Conservation (phyloP, 805 yeast genomes). For the Myxozyma lipomycoides region DNA sequence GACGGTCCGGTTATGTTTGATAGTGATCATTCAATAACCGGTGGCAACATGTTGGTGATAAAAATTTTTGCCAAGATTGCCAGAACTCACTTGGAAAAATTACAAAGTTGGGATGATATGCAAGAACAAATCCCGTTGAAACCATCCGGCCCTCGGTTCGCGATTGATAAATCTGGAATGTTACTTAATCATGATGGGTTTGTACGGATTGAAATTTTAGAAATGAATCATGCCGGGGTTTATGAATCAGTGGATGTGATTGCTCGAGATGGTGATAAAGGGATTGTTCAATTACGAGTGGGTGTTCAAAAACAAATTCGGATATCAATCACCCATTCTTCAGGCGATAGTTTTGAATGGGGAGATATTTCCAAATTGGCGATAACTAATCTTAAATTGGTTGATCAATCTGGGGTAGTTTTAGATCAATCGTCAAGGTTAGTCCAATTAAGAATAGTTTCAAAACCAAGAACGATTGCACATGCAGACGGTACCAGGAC, state of each 20-base stretch:
- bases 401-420: constrained; percentile 4
- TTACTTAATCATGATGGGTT: constrained; percentile 21
- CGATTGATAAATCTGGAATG: background rate
- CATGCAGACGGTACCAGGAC: constrained; percentile 30
- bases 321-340: constrained; percentile 21
- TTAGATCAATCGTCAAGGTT: constrained; percentile 1
- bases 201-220: constrained; percentile 22
- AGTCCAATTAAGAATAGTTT: constrained; percentile 18
- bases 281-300: constrained; percentile 12
- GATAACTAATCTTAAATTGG: constrained; percentile 8
- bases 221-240: constrained; percentile 18
- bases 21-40: constrained; percentile 14
- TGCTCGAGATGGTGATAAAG: constrained; percentile 14
- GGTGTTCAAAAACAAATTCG: constrained; percentile 26
- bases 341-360: constrained; percentile 27
- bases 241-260: constrained; percentile 24
- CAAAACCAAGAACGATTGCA: constrained; percentile 21
- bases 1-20: constrained; percentile 24
- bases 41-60: constrained; percentile 6
- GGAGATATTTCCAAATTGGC: constrained; percentile 13
- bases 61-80: constrained; percentile 24
- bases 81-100: constrained; percentile 25
- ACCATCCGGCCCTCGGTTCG: background rate
- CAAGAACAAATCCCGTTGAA: constrained; percentile 9
- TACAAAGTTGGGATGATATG: constrained; percentile 31